Evolutionary conservation across 139 green algal genomes (phyloP).

Genomic region (Eudorina sp.): DNA sequence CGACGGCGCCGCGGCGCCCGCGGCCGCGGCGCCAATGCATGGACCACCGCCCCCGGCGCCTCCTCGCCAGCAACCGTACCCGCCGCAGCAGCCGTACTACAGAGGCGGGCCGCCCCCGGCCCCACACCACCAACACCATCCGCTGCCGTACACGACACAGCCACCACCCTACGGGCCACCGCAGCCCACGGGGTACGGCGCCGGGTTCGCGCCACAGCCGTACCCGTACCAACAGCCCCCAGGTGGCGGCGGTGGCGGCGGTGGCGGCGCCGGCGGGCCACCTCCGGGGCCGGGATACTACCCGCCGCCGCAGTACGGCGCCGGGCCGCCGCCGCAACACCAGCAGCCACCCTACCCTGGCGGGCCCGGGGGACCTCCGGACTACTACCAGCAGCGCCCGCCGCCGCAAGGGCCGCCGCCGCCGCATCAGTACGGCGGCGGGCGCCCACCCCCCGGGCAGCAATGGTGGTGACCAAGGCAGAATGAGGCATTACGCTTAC

Average conservation of each 20-base stretch:
- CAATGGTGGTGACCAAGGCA: constrained; percentile 29
- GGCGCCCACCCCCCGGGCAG: background rate
- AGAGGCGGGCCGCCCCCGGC: background rate
- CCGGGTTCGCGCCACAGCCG: constrained; percentile 14
- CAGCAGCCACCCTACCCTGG: background rate
- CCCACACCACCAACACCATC: background rate
- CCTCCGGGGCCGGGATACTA: background rate
- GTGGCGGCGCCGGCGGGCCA: background rate
- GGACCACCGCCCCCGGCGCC: background rate
- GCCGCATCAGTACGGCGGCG: background rate
- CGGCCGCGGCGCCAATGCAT: background rate
- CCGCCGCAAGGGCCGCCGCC: background rate
- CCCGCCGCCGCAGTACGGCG: background rate
- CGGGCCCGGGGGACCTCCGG: background rate
- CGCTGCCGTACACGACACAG: background rate
- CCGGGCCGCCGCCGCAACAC: background rate
- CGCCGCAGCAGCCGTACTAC: constrained; percentile 16
- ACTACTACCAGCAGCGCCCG: background rate
- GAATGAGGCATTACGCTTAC: no score
- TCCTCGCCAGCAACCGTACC: constrained; percentile 10
- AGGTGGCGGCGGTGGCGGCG: background rate
- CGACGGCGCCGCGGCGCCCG: background rate
- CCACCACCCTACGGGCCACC: background rate
- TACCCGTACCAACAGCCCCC: background rate
- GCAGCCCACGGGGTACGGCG: background rate